A percentile compares a stretch with the other conserved stretches of the same genome.
phyloP scores from a whole-genome alignment of 148 eudicot species.

The Silene conica region DNA sequence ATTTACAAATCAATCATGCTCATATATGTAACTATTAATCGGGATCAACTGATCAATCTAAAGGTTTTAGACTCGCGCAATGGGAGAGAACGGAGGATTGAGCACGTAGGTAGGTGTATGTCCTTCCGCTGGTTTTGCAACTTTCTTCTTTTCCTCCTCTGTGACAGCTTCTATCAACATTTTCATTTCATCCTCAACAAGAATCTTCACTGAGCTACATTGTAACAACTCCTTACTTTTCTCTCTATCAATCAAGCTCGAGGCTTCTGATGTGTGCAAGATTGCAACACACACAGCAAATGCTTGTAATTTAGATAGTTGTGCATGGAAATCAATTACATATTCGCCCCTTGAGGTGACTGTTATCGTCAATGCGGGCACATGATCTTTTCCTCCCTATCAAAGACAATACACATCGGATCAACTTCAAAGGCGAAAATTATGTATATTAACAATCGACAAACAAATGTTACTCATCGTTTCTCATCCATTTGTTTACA shows the following conservation, averaged over 20 bases:
- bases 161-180: constrained; percentile 47
- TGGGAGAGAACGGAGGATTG: constrained; percentile 96
- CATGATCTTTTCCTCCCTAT: constrained; percentile 64
- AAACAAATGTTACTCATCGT: no score
- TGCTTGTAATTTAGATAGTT: constrained; percentile 72
- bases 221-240: constrained; percentile 43
- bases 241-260: constrained; percentile 39
- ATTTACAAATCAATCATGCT: not conserved
- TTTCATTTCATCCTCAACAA: constrained; percentile 64
- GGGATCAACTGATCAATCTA: not conserved
- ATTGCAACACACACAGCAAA: constrained; percentile 76
- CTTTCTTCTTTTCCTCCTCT: constrained; percentile 56
- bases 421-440: not conserved
- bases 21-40: not conserved
- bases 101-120: constrained; percentile 48
- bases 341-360: constrained; percentile 48
- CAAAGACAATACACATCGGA: constrained; percentile 1
- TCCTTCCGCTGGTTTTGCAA: constrained; percentile 35
- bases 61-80: constrained; percentile 53
- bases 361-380: constrained; percentile 55
- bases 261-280: constrained; percentile 66
- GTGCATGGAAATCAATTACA: constrained; percentile 72
- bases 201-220: constrained; percentile 47
- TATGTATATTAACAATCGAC: not conserved
- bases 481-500: not conserved